phyloP scores from a whole-genome alignment of 257 asterid species.

The Solanum virginianum region DNA sequence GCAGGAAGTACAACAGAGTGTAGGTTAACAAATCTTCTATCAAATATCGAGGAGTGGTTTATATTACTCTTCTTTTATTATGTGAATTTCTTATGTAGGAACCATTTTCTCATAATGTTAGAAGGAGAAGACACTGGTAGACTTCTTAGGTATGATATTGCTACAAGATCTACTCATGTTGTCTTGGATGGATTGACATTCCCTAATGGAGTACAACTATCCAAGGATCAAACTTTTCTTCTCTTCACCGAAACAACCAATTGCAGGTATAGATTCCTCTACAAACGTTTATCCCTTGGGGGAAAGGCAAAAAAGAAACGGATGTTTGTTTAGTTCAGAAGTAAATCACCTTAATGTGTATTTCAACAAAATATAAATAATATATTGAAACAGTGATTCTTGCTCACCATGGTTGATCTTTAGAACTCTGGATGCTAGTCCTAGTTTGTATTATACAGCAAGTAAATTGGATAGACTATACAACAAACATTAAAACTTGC shows the following conservation, averaged over 20 bases:
- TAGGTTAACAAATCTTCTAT: constrained; percentile 16
- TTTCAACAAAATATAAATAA: neutral
- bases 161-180: constrained; percentile 53
- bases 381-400: no score
- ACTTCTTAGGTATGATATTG: constrained; percentile 66
- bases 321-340: neutral
- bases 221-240: constrained; percentile 70
- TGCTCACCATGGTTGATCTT: no score
- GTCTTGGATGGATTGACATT: constrained; percentile 66
- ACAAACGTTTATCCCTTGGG: neutral
- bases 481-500: neutral
- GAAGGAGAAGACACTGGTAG: constrained; percentile 92
- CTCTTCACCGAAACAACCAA: constrained; percentile 83
- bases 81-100: constrained; percentile 22
- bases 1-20: constrained; percentile 69
- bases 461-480: neutral
- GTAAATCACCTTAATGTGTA: neutral
- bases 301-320: neutral
- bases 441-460: neutral
- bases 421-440: no score
- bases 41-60: neutral
- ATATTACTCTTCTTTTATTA: neutral
- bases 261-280: constrained; percentile 42
- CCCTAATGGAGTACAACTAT: constrained; percentile 82
- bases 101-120: constrained; percentile 66